Evolutionary conservation across 2,329 filamentous ascomycete genomes (phyloP).

Genomic region (Colletotrichum truncatum): DNA sequence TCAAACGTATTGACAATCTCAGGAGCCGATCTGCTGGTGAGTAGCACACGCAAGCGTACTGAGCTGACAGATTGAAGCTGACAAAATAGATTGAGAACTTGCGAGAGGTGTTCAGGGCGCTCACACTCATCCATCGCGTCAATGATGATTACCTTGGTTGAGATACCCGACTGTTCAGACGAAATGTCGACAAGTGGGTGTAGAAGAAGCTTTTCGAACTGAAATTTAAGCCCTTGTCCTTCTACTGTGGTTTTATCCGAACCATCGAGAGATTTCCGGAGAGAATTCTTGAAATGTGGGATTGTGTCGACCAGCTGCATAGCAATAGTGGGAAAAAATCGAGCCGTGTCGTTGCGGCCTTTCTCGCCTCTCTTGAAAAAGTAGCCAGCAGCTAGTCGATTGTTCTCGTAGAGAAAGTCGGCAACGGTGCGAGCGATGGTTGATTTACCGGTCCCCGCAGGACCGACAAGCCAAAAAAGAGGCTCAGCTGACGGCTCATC

Average conservation of each 20-base stretch:
- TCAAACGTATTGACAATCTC: not conserved
- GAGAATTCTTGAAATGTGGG: conserved; percentile 35
- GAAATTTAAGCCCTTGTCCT: not conserved
- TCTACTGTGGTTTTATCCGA: not conserved
- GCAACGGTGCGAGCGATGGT: conserved; percentile 47
- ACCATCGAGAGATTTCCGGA: not conserved
- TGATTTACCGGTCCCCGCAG: conserved; percentile 50
- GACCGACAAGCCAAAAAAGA: conserved; percentile 48
- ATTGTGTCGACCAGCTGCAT: conserved; percentile 37
- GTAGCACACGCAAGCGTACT: not conserved
- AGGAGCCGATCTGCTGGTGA: not conserved
- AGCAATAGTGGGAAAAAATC: conserved; percentile 50
- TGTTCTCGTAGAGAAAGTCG: not conserved
- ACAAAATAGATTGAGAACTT: not conserved
- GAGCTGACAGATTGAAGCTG: not conserved
- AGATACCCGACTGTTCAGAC: not conserved
- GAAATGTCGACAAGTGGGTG: not conserved
- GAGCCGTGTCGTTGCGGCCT: no score
- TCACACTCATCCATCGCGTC: not conserved
- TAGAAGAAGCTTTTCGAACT: not conserved
- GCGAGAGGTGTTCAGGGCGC: not conserved
- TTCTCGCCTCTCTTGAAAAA: conserved; percentile 54
- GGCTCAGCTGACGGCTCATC: not conserved
- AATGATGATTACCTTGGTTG: not conserved
- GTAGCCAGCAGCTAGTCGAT: conserved; percentile 46